phyloP scores from a whole-genome alignment of 768 basidiomycete genomes.

The Tricholoma saponaceum region DNA sequence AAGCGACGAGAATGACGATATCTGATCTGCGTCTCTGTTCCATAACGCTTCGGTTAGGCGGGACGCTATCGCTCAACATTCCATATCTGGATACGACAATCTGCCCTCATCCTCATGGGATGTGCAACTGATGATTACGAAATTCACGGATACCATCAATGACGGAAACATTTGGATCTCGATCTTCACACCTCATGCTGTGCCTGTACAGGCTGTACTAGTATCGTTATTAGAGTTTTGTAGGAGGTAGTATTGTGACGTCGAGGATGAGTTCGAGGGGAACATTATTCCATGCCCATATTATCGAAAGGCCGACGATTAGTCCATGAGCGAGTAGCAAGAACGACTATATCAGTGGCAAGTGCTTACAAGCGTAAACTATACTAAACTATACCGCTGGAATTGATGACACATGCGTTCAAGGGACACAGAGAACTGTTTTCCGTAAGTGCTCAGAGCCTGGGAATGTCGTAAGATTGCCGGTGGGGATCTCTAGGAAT shows the following conservation, averaged over 20 bases:
- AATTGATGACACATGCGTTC: too few relatives aligned
- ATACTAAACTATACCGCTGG: too few relatives aligned
- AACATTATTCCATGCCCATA: not conserved
- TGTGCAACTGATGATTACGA: not conserved
- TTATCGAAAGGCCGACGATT: not conserved
- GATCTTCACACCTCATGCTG: not conserved
- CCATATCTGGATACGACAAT: not conserved
- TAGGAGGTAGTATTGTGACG: not conserved
- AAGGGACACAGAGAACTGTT: too few relatives aligned
- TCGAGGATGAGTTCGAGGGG: not conserved
- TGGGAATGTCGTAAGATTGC: not conserved
- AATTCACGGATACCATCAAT: not conserved
- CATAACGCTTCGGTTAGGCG: not conserved
- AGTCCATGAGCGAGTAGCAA: not conserved
- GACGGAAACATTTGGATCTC: not conserved
- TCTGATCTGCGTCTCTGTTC: slow-evolving; percentile 2
- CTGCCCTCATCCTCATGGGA: not conserved
- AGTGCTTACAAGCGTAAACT: too few relatives aligned
- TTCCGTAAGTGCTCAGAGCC: too few relatives aligned
- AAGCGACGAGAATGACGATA: slow-evolving; percentile 7
- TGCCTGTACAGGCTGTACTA: not conserved
- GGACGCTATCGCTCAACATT: not conserved
- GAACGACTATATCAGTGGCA: too few relatives aligned
- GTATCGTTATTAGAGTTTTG: not conserved
- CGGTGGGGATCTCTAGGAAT: not conserved